These are phyloP conservation scores for Cryphonectria naterciae DNA, from an alignment of 2,329 filamentous ascomycete genomes.

Conservation along the genomic window DNA sequence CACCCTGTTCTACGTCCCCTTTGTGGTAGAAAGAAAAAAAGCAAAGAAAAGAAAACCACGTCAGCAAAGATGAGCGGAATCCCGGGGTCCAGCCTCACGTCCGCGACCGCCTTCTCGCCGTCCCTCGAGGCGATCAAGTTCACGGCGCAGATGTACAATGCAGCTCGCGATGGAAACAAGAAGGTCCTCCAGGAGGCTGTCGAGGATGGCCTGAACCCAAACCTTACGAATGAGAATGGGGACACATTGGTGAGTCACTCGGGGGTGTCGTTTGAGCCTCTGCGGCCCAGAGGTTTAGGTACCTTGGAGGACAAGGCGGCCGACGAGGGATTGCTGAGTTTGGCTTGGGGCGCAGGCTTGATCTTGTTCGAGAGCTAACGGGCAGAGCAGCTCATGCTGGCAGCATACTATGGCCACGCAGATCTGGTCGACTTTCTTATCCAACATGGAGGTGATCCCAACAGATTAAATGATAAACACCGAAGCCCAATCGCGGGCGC, in stretches of 20 bases:
- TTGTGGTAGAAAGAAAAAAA: background rate
- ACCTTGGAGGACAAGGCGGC: background rate
- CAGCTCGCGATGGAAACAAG: slow-evolving; percentile 63
- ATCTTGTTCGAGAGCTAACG: background rate
- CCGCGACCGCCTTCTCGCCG: slow-evolving; percentile 39
- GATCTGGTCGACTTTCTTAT: slow-evolving; percentile 64
- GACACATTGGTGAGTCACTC: slow-evolving; percentile 63
- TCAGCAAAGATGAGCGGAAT: background rate
- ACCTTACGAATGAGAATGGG: slow-evolving; percentile 74
- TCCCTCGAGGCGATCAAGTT: slow-evolving; percentile 69
- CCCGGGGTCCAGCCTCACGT: slow-evolving; percentile 5
- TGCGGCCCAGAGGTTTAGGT: background rate
- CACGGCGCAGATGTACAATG: slow-evolving; percentile 68
- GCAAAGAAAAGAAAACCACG: background rate
- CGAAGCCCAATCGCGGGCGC: slow-evolving; percentile 73
- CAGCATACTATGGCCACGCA: slow-evolving; percentile 70
- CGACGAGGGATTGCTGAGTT: background rate
- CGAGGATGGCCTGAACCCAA: slow-evolving; percentile 66
- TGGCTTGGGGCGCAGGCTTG: background rate
- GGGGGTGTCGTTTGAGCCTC: background rate
- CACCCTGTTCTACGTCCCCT: background rate
- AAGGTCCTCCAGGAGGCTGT: slow-evolving; percentile 64
- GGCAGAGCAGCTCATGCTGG: slow-evolving; percentile 65
- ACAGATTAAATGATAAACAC: slow-evolving; percentile 68
- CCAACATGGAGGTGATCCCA: slow-evolving; percentile 66